phyloP scores from a whole-genome alignment of 768 basidiomycete species.

The Leccinum longicurvipes region DNA sequence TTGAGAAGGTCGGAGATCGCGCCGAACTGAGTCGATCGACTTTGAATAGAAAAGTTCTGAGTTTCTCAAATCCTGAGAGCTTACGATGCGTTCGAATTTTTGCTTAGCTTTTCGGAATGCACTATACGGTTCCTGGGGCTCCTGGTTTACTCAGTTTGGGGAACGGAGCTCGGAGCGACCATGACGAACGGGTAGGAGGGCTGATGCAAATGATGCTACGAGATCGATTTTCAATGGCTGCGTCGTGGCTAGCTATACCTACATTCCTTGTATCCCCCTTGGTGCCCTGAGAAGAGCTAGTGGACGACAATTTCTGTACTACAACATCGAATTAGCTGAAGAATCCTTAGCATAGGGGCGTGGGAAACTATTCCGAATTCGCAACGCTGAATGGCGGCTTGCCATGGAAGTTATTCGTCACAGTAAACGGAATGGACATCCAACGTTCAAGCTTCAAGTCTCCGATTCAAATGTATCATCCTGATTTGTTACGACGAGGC shows the following conservation, averaged over 20 bases:
- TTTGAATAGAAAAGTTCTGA: neutral
- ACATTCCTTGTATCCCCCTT: too few relatives aligned
- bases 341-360: too few relatives aligned
- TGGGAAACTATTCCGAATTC: neutral
- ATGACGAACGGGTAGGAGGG: too few relatives aligned
- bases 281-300: too few relatives aligned
- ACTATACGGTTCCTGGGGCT: neutral
- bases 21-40: neutral
- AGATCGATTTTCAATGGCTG: too few relatives aligned
- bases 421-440: too few relatives aligned
- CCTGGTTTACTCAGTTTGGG: neutral
- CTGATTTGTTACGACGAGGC: neutral
- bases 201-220: too few relatives aligned
- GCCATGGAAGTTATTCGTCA: too few relatives aligned
- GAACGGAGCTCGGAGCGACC: neutral
- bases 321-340: too few relatives aligned
- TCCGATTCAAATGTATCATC: neutral
- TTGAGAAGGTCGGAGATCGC: neutral
- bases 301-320: too few relatives aligned
- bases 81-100: neutral
- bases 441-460: neutral
- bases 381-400: too few relatives aligned
- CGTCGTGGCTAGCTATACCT: too few relatives aligned
- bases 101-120: neutral
- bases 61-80: neutral